These are phyloP conservation scores for Nigrospora osmanthi DNA, from an alignment of 2,329 filamentous ascomycete genomes.

Conservation along the genomic window DNA sequence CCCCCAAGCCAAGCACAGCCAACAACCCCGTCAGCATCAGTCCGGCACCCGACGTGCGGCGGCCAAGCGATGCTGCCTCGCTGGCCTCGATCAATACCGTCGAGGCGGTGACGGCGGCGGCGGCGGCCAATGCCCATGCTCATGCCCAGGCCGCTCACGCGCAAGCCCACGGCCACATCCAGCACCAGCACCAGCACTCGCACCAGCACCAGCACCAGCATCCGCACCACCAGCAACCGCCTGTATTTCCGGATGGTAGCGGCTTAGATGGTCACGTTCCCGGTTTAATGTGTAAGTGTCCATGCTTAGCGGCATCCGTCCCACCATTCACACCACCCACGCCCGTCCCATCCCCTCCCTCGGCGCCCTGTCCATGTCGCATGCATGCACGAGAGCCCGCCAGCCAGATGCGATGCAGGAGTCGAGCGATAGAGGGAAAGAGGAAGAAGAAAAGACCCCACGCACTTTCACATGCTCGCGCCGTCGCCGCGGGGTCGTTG, in stretches of 20 bases:
- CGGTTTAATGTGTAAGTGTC: constrained; percentile 38
- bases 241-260: constrained; percentile 9
- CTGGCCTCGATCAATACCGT: constrained; percentile 12
- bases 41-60: constrained; percentile 15
- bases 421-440: too few relatives aligned
- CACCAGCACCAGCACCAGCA: not conserved
- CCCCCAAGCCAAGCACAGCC: constrained; percentile 24
- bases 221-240: not conserved
- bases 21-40: constrained; percentile 26
- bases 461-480: constrained; percentile 16
- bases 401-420: too few relatives aligned
- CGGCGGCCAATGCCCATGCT: too few relatives aligned
- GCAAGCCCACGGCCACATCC: not conserved
- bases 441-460: not conserved
- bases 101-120: constrained; percentile 19
- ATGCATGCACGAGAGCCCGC: too few relatives aligned
- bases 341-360: too few relatives aligned
- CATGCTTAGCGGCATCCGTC: constrained; percentile 3
- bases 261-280: constrained; percentile 34
- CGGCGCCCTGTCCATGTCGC: too few relatives aligned
- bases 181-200: not conserved
- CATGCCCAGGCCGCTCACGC: not conserved
- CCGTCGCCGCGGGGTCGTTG: not conserved
- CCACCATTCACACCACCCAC: constrained; percentile 5
- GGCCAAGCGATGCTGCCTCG: constrained; percentile 14